phyloP scores from a whole-genome alignment of 352 stramenopile genomes.

The Pilasporangium apinafurcum region DNA sequence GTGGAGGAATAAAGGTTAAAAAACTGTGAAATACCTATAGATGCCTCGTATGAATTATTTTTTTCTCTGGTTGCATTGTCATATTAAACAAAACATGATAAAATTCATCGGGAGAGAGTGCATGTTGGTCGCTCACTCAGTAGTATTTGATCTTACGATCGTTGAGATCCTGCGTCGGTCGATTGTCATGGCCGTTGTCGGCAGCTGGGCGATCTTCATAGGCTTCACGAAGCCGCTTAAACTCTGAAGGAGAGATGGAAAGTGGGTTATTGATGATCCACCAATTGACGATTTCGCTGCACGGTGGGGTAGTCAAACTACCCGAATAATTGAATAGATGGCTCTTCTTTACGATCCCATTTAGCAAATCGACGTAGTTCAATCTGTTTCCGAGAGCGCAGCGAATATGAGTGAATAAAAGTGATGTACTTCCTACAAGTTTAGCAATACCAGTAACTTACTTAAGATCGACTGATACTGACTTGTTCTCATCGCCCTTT shows the following conservation, averaged over 20 bases:
- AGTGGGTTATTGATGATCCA: constrained; percentile 51
- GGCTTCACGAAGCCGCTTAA: constrained; percentile 22
- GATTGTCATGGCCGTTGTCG: constrained; percentile 34
- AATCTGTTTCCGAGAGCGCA: constrained; percentile 9
- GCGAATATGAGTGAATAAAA: neutral
- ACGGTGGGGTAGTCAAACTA: constrained; percentile 47
- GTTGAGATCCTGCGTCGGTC: constrained; percentile 32
- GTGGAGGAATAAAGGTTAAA: too few species aligned
- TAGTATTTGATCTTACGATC: constrained; percentile 15
- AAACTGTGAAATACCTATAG: too few species aligned
- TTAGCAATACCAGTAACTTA: constrained; percentile 6
- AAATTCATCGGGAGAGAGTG: too few species aligned
- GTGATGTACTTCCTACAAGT: neutral
- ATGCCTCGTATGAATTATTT: too few species aligned
- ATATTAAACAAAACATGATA: too few species aligned
- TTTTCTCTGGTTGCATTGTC: too few species aligned
- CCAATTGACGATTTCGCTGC: constrained; percentile 54
- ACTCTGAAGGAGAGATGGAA: constrained; percentile 26
- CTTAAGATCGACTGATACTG: constrained; percentile 25
- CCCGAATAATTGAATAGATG: constrained; percentile 69
- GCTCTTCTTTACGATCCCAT: constrained; percentile 33
- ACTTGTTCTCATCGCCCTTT: constrained; percentile 8
- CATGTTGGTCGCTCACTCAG: too few species aligned
- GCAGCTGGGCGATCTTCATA: constrained; percentile 24
- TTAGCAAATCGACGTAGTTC: constrained; percentile 58